A percentile compares a stretch with the other conserved stretches of the same genome.
These are phyloP conservation scores for Craterostigma plantagineum DNA, from an alignment of 257 asterid species.

Conservation along the genomic window DNA sequence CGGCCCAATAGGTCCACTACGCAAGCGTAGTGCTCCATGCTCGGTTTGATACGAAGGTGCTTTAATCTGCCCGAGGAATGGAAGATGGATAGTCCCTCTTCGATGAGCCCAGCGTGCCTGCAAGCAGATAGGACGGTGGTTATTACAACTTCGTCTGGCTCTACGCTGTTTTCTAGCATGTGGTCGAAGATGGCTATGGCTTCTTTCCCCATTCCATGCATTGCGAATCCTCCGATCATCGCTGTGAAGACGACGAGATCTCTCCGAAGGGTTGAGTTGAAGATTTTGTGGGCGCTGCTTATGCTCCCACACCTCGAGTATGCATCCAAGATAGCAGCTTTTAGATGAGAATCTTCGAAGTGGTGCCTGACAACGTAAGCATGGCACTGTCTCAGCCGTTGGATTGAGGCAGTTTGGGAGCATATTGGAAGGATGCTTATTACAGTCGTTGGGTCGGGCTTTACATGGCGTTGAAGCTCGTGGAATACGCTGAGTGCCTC, in stretches of 20 bases:
- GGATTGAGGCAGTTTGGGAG: constrained; percentile 46
- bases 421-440: constrained; percentile 58
- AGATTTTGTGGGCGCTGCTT: constrained; percentile 38
- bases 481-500: constrained; percentile 39
- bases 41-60: constrained; percentile 26
- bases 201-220: constrained; percentile 68
- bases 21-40: constrained; percentile 71
- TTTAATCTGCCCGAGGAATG: constrained; percentile 26
- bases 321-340: constrained; percentile 45
- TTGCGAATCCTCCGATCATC: constrained; percentile 77
- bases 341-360: constrained; percentile 33
- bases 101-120: constrained; percentile 61
- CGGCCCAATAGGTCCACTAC: constrained; percentile 75
- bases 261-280: constrained; percentile 29
- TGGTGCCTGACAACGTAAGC: constrained; percentile 35
- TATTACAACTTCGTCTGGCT: constrained; percentile 54
- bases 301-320: constrained; percentile 71
- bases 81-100: constrained; percentile 49
- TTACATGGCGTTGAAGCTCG: constrained; percentile 33
- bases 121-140: constrained; percentile 76
- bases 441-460: constrained; percentile 50
- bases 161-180: constrained; percentile 43
- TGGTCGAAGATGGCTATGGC: constrained; percentile 30
- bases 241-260: constrained; percentile 66
- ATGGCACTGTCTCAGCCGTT: constrained; percentile 62